Evolutionary conservation across 306 rosid species (phyloP).

Genomic region (Comarum palustre): DNA sequence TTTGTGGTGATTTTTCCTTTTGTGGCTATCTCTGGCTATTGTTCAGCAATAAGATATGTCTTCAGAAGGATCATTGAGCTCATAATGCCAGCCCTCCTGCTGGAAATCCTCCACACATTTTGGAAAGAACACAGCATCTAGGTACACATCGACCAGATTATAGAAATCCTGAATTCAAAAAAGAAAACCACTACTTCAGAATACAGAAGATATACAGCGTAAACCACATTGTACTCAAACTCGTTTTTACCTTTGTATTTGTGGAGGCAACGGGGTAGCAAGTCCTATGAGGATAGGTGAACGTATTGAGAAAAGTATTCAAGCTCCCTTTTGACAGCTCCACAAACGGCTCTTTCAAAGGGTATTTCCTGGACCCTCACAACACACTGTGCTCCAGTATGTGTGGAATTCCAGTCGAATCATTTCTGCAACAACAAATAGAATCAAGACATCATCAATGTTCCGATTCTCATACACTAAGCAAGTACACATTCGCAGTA

Average conservation of each 20-base stretch:
- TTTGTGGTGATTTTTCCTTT: too few species aligned
- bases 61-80: conserved; percentile 86
- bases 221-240: conserved; percentile 6
- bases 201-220: not conserved
- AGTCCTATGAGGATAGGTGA: conserved; percentile 96
- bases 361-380: conserved; percentile 94
- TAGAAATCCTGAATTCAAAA: conserved; percentile 71
- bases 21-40: too few species aligned
- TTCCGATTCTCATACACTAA: not conserved
- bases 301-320: conserved; percentile 87
- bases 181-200: conserved; percentile 15
- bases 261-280: conserved; percentile 98
- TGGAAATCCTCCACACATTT: conserved; percentile 83
- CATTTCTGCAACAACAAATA: conserved; percentile 50
- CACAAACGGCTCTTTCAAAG: conserved; percentile 91
- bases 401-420: conserved; percentile 98
- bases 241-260: conserved; percentile 58
- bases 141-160: conserved; percentile 90
- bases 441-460: conserved; percentile 3
- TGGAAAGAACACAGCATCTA: conserved; percentile 97
- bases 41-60: conserved; percentile 81
- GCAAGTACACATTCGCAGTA: not conserved
- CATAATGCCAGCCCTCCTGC: conserved; percentile 99
- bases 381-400: conserved; percentile 93
- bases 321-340: conserved; percentile 89